Percentiles rank a stretch among this genome's conserved stretches.
Evolutionary conservation across 1,284 basidiomycete genomes (phyloP).

Genomic region (Ganoderma sp.): DNA sequence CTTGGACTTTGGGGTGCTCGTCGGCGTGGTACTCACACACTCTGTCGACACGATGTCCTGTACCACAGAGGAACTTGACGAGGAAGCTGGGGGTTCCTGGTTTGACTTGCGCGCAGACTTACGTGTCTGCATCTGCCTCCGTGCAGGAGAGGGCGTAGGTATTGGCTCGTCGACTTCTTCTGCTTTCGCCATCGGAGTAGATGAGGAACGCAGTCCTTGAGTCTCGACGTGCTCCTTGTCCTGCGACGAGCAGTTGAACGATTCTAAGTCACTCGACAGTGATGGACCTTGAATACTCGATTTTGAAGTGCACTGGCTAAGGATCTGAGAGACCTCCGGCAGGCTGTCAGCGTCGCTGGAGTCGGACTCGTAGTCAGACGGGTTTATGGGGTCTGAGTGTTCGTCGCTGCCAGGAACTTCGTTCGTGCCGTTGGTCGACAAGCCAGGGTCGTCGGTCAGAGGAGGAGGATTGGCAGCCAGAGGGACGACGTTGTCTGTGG

Average conservation of each 20-base stretch:
- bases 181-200: not conserved
- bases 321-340: constrained; percentile 19
- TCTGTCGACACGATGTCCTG: not conserved
- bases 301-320: constrained; percentile 10
- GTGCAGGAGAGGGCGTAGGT: not conserved
- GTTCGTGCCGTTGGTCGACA: not conserved
- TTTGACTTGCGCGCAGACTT: constrained; percentile 1
- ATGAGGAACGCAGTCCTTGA: not conserved
- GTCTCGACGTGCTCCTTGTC: constrained; percentile 1
- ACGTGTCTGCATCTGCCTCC: not conserved
- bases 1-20: constrained; percentile 2
- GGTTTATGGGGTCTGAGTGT: too few relatives aligned
- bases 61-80: not conserved
- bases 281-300: not conserved
- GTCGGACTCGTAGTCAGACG: not conserved
- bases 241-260: not conserved
- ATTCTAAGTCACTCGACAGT: not conserved
- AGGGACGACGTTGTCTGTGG: not conserved
- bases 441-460: not conserved
- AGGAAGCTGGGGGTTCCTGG: not conserved
- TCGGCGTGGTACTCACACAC: not conserved
- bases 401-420: too few relatives aligned
- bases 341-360: constrained; percentile 15
- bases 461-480: not conserved
- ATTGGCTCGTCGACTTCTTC: not conserved